Conservation (phyloP, 208 protist genomes). For the Cochliopodium minus region DNA sequence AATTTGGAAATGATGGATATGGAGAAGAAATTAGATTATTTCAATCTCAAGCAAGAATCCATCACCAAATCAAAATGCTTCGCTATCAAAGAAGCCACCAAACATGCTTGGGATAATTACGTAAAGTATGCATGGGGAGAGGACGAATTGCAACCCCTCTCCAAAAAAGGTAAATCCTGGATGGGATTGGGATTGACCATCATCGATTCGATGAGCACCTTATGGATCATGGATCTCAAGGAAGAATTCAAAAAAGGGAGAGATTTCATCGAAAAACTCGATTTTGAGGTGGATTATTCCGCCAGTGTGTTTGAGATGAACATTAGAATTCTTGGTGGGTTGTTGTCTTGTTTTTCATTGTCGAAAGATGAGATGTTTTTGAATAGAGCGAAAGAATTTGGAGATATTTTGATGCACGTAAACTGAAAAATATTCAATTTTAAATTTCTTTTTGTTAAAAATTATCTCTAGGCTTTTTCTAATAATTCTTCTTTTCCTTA, state of each 20-base stretch:
- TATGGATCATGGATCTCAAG: slow-evolving; percentile 44
- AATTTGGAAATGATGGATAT: too few relatives aligned
- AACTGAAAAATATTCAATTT: slow-evolving; percentile 17
- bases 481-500: not conserved
- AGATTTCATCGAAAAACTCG: slow-evolving; percentile 27
- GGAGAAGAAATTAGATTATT: too few relatives aligned
- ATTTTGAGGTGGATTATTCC: not conserved
- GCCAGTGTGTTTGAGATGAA: slow-evolving; percentile 52
- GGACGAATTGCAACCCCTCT: slow-evolving; percentile 45
- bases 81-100: slow-evolving; percentile 5
- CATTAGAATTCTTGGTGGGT: slow-evolving; percentile 47
- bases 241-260: slow-evolving; percentile 36
- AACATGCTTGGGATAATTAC: slow-evolving; percentile 38
- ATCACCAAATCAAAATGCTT: too few relatives aligned
- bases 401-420: slow-evolving; percentile 25
- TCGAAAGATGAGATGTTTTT: slow-evolving; percentile 28
- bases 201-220: slow-evolving; percentile 51
- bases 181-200: slow-evolving; percentile 39
- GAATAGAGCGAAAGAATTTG: slow-evolving; percentile 27
- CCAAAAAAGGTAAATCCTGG: not conserved
- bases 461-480: slow-evolving; percentile 2
- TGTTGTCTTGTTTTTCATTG: slow-evolving; percentile 49
- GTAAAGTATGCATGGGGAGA: slow-evolving; percentile 40
- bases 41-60: too few relatives aligned
- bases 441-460: too few relatives aligned